Conservation (phyloP, 2,329 filamentous ascomycete species). For the Calonectria pauciramosa region DNA sequence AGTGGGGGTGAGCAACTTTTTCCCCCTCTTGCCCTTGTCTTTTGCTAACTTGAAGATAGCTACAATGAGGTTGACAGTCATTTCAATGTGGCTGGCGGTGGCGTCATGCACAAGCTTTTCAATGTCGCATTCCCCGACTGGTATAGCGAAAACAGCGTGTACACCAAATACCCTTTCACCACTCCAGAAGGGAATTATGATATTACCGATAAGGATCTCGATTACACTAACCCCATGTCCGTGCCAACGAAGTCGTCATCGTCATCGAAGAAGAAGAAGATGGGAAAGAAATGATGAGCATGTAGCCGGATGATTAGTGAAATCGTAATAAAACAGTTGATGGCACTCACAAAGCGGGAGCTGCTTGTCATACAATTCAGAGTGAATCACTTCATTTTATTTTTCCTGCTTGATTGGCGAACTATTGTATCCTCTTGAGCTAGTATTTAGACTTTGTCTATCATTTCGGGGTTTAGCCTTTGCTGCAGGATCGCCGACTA, state of each 20-base stretch:
- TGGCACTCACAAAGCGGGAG: neutral
- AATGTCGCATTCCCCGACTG: neutral
- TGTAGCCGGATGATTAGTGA: neutral
- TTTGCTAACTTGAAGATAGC: neutral
- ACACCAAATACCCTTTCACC: neutral
- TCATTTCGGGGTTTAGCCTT: too few relatives aligned
- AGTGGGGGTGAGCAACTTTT: neutral
- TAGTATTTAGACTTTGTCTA: too few relatives aligned
- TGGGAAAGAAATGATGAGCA: neutral
- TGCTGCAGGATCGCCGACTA: too few relatives aligned
- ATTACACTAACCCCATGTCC: neutral
- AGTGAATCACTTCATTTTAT: neutral
- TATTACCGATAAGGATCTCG: neutral
- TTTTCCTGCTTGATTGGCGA: neutral
- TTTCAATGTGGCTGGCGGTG: neutral
- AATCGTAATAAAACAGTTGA: neutral
- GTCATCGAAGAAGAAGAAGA: neutral
- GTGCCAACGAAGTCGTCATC: neutral
- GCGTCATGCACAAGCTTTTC: neutral
- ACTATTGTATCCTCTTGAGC: too few relatives aligned
- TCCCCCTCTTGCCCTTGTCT: neutral
- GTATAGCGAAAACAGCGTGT: neutral
- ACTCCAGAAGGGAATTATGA: neutral
- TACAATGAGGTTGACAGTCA: neutral
- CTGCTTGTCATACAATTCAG: neutral